Percentiles rank a stretch among this genome's conserved stretches.
These are phyloP conservation scores for Colletotrichum spaethianum DNA, from an alignment of 2,329 filamentous ascomycete species.

Conservation along the genomic window DNA sequence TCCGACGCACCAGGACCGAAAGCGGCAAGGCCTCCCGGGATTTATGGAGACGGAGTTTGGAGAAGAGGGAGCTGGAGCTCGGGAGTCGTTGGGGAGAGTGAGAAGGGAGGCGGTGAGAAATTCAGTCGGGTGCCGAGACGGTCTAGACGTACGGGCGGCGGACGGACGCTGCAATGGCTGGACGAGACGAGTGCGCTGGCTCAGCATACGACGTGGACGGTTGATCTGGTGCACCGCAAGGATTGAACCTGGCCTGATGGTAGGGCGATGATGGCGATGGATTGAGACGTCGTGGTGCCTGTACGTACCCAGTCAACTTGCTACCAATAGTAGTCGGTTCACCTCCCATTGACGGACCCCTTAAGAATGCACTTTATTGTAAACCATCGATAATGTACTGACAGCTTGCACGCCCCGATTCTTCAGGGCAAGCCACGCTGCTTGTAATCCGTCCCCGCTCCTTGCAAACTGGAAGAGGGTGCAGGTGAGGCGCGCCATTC, in stretches of 20 bases:
- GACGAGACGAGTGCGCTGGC: slow-evolving; percentile 24
- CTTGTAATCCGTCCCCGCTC: slow-evolving; percentile 4
- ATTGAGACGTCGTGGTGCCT: background rate
- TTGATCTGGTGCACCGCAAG: background rate
- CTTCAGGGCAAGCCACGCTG: slow-evolving; percentile 19
- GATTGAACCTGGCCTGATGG: slow-evolving; percentile 9
- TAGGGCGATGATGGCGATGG: background rate
- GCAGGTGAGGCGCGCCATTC: slow-evolving; percentile 28
- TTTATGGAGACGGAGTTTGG: slow-evolving; percentile 18
- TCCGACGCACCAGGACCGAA: slow-evolving; percentile 39
- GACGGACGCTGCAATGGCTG: slow-evolving; percentile 14
- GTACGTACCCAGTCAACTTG: background rate
- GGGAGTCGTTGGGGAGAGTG: slow-evolving; percentile 19
- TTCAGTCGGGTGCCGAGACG: slow-evolving; percentile 27
- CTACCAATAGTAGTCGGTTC: background rate
- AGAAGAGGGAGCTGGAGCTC: slow-evolving; percentile 17
- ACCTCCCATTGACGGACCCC: slow-evolving; percentile 11
- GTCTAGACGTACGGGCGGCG: slow-evolving; percentile 12
- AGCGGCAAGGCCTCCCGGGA: slow-evolving; percentile 32
- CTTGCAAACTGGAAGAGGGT: slow-evolving; percentile 17
- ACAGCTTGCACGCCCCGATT: background rate
- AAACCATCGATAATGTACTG: background rate
- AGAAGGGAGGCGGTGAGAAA: slow-evolving; percentile 35
- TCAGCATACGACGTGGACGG: slow-evolving; percentile 17
- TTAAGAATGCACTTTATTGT: background rate